These are phyloP conservation scores for Boletus eberwhitei DNA, from an alignment of 768 basidiomycete genomes.

Conservation along the genomic window DNA sequence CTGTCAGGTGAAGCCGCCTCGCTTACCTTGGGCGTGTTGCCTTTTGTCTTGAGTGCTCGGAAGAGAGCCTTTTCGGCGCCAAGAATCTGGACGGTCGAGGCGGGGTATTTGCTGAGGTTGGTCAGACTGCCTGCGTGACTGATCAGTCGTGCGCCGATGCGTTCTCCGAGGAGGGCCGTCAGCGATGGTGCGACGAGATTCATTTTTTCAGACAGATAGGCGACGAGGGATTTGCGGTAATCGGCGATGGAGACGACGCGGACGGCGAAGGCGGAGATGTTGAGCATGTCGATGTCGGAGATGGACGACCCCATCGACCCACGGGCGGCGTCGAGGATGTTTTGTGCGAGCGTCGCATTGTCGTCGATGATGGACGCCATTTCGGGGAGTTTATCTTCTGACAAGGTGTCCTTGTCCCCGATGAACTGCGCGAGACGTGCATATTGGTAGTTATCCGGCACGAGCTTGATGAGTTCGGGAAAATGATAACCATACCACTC, in stretches of 20 bases:
- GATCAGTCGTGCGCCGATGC: slow-evolving; percentile 89
- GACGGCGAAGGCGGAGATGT: slow-evolving; percentile 87
- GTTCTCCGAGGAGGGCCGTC: slow-evolving; percentile 86
- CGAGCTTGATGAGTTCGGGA: slow-evolving; percentile 91
- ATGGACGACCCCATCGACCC: slow-evolving; percentile 94
- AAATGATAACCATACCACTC: slow-evolving; percentile 99
- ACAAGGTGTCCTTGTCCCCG: slow-evolving; percentile 80
- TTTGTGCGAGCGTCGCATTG: slow-evolving; percentile 82
- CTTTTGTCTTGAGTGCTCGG: slow-evolving; percentile 96
- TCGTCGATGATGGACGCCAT: slow-evolving; percentile 79
- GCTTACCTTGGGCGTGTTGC: slow-evolving; percentile 90
- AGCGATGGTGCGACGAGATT: slow-evolving; percentile 93
- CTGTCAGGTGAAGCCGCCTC: not conserved
- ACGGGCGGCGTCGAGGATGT: slow-evolving; percentile 90
- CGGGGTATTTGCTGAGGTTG: slow-evolving; percentile 97
- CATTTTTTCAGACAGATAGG: slow-evolving; percentile 95
- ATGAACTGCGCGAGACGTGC: slow-evolving; percentile 83
- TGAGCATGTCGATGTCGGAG: slow-evolving; percentile 91
- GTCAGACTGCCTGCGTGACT: slow-evolving; percentile 96
- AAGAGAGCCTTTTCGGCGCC: slow-evolving; percentile 98
- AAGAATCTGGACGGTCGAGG: slow-evolving; percentile 95
- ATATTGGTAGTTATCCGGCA: slow-evolving; percentile 93
- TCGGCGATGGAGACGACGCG: slow-evolving; percentile 90
- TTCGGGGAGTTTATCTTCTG: slow-evolving; percentile 76
- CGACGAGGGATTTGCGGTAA: slow-evolving; percentile 86